Percentiles rank a stretch among this genome's conserved stretches.
These are phyloP conservation scores for Antrodiella citrinella DNA, from an alignment of 768 basidiomycete species.

Conservation along the genomic window DNA sequence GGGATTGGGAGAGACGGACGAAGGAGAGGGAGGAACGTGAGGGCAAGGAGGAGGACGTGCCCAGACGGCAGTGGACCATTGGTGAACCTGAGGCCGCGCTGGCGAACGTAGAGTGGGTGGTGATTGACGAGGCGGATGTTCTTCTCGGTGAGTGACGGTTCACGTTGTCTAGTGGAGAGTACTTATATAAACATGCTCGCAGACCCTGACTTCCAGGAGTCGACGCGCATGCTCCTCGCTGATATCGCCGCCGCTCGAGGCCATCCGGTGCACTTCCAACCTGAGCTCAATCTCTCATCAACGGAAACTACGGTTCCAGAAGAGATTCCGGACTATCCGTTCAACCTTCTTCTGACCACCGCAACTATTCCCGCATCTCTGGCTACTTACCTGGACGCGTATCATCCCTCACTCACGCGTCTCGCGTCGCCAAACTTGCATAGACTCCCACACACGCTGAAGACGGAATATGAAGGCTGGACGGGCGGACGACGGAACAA, in stretches of 20 bases:
- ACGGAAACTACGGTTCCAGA: slow-evolving; percentile 2
- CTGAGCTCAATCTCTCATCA: slow-evolving; percentile 10
- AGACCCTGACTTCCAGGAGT: slow-evolving; percentile 80
- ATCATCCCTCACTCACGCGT: slow-evolving; percentile 60
- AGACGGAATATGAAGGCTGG: slow-evolving; percentile 68
- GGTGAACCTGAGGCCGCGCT: slow-evolving; percentile 52
- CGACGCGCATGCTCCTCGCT: slow-evolving; percentile 61
- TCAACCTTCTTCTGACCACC: slow-evolving; percentile 74
- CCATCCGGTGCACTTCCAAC: slow-evolving; percentile 27
- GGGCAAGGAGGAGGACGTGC: slow-evolving; percentile 21
- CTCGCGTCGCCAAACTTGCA: slow-evolving; percentile 78
- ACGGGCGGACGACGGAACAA: slow-evolving; percentile 74
- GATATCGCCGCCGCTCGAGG: slow-evolving; percentile 62
- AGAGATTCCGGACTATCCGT: slow-evolving; percentile 50
- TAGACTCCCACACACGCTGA: slow-evolving; percentile 60
- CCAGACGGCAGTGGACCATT: slow-evolving; percentile 33
- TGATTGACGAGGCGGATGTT: slow-evolving; percentile 89
- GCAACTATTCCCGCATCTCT: slow-evolving; percentile 84
- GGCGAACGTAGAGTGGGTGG: slow-evolving; percentile 75
- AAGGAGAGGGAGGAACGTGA: slow-evolving; percentile 10
- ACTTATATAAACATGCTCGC: not conserved
- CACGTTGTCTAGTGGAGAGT: not conserved
- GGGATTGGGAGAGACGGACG: slow-evolving; percentile 34
- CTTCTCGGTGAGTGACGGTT: slow-evolving; percentile 55
- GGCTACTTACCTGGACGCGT: slow-evolving; percentile 48